Evolutionary conservation across 2,329 filamentous ascomycete species (phyloP), one percentile per base, ranked within the genome.

Genomic region (Phyllosticta ampelicida): DNA sequence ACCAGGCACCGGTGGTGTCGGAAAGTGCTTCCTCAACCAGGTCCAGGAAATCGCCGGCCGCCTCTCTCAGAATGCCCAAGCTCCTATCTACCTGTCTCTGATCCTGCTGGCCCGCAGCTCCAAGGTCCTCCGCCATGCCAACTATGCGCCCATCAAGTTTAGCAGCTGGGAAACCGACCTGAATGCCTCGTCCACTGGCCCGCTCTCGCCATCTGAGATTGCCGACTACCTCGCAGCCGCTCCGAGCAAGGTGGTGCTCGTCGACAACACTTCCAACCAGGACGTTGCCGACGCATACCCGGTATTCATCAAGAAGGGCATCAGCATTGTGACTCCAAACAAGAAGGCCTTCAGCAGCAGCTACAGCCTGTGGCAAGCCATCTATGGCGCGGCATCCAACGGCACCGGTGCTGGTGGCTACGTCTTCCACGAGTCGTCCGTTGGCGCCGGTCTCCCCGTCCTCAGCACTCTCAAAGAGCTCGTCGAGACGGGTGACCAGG

Each of bases 251-350:
- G 85, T 87, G 50, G 79, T 99, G 51, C 78, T 99, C 28, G 86
- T 99, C 63, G 94, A 99, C 80, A 97, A 97, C 77, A 99, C 94
- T 55, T 95, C 89, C 74, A 91, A 89, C 65, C 86, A 92, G 66
- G 85, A 87, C 63, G 80, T 99, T 28, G 94, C 92, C 53, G 82
- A 88, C 61, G 76, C 82, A 28, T 99, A 99, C 73, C 91, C 94
- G 1, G 73, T 81, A 52, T 89, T 95, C 73, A 78, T 99, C 61
- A 80, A 82, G 67, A 83, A 84, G 62, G 92, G 91, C 11, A 86
- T 99, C 72, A 92, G 85, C 73, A 84, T 99, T 66, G 89, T 97
- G 26, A 99, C 94, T 0, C 91, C 94, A 50, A 99, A 97, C 80
- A 99, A 99, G 79, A 99, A 99, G 76, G 92, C 88, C 13, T 99